Evolutionary conservation across 176 grass and related monocot genomes (phyloP), one percentile per base, ranked within the genome.

Genomic region (Lolium perenne): DNA sequence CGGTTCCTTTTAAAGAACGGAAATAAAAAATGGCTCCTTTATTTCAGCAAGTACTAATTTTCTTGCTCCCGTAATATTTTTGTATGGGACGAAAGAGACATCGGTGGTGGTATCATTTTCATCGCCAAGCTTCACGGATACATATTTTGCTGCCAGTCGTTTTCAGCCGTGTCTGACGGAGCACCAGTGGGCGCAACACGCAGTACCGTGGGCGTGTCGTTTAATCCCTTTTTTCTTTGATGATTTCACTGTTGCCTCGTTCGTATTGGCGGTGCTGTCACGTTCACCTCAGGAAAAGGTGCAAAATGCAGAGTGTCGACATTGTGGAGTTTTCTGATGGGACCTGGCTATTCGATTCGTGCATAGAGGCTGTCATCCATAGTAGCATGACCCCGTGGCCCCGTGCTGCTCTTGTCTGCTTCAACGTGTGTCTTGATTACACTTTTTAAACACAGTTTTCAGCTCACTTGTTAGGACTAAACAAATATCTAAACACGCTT

Each of bases 251-350:
- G 41, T 43, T 43, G 41, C 41, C 41, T 43, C 7, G 41, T 43
- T 43, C 41, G 32, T 43, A 43, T 43, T 43, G 41, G 6, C 41
- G 41, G 41, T 43, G 41, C 41, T 43, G 4, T 7, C 41, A 74
- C 75, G 74, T 58, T 79, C 80, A 65, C 58, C 48, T n/a, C 57
- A 41, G 46, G 18, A 22, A 16, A 86, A 72, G 77, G 73, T 16
- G 84, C 73, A 47, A 38, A 79, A 15, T 83, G 84, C 84, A 38
- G 72, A 23, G 62, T 84, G 85, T 86, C 85, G 80, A 91, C 89
- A 59, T 67, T 81, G 66, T 60, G 74, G 25, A 57, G 38, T 10
- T 58, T 75, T 25, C 38, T 26, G 56, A 38, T 47, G 74, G 72
- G 20, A 0, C 32, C 41, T 10, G 60, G 10, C 6, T 4, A 1